phyloP scores from a whole-genome alignment of 768 basidiomycete genomes.

The Thelephora ganbajun region DNA sequence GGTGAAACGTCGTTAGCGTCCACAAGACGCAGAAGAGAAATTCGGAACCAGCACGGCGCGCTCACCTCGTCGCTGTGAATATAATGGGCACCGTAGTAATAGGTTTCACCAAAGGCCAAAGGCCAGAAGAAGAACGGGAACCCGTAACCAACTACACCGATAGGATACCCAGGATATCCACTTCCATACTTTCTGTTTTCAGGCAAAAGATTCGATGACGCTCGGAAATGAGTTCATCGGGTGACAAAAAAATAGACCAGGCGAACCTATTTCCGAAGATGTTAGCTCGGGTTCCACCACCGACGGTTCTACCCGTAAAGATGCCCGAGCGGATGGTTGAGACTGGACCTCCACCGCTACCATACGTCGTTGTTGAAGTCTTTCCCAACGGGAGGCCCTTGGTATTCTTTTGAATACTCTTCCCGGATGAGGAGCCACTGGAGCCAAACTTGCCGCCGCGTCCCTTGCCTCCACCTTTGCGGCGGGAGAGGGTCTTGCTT shows the following conservation, averaged over 20 bases:
- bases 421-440: neutral
- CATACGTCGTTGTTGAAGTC: slow-evolving; percentile 13
- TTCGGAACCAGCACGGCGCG: no score
- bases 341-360: slow-evolving; percentile 12
- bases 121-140: slow-evolving; percentile 66
- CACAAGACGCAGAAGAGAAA: no score
- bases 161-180: slow-evolving; percentile 39
- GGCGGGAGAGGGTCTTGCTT: neutral
- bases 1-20: slow-evolving; percentile 22
- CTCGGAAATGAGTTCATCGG: neutral
- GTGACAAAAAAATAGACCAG: neutral
- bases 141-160: slow-evolving; percentile 31
- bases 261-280: slow-evolving; percentile 4
- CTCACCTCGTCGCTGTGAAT: slow-evolving; percentile 28
- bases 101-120: slow-evolving; percentile 29
- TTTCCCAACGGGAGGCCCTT: slow-evolving; percentile 3
- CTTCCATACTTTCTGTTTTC: slow-evolving; percentile 38
- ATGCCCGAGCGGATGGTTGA: slow-evolving; percentile 15
- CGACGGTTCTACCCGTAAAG: slow-evolving; percentile 25
- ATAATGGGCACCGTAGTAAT: slow-evolving; percentile 19
- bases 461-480: neutral
- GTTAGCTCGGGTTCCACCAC: slow-evolving; percentile 33
- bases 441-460: neutral
- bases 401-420: neutral
- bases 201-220: neutral